Conservation (phyloP, 768 basidiomycete genomes). For the Sporobolomyces phaffii region DNA sequence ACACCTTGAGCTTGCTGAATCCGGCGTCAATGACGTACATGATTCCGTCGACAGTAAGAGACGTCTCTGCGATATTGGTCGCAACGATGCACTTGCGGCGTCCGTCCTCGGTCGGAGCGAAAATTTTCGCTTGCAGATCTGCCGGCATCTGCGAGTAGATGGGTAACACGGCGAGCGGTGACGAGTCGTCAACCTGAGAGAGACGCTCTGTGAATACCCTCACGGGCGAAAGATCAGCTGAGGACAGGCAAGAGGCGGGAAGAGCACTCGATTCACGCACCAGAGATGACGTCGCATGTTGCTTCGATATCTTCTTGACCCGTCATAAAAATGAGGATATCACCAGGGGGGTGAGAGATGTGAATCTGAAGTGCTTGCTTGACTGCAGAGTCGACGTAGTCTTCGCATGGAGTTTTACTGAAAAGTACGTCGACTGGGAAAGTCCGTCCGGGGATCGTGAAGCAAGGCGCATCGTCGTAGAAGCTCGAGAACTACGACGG, state of each 20-base stretch:
- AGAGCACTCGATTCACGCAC: constrained; percentile 56
- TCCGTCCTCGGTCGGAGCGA: constrained; percentile 87
- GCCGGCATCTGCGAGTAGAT: constrained; percentile 99
- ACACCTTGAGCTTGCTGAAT: constrained; percentile 95
- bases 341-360: constrained; percentile 81
- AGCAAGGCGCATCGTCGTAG: constrained; percentile 89
- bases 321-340: constrained; percentile 98
- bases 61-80: constrained; percentile 98
- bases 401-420: constrained; percentile 94
- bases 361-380: constrained; percentile 98
- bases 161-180: constrained; percentile 81
- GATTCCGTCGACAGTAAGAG: constrained; percentile 97
- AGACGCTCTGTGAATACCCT: constrained; percentile 63
- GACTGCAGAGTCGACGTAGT: constrained; percentile 95
- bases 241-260: background rate
- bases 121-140: constrained; percentile 95
- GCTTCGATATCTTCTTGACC: constrained; percentile 99
- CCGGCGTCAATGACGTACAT: constrained; percentile 94
- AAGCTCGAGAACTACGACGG: constrained; percentile 79
- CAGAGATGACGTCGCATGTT: constrained; percentile 87
- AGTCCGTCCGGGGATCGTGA: constrained; percentile 88
- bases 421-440: constrained; percentile 97
- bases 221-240: background rate
- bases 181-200: constrained; percentile 81
- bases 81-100: constrained; percentile 95